Conservation (phyloP, 495 filamentous ascomycete genomes). For the Letharia lupina region DNA sequence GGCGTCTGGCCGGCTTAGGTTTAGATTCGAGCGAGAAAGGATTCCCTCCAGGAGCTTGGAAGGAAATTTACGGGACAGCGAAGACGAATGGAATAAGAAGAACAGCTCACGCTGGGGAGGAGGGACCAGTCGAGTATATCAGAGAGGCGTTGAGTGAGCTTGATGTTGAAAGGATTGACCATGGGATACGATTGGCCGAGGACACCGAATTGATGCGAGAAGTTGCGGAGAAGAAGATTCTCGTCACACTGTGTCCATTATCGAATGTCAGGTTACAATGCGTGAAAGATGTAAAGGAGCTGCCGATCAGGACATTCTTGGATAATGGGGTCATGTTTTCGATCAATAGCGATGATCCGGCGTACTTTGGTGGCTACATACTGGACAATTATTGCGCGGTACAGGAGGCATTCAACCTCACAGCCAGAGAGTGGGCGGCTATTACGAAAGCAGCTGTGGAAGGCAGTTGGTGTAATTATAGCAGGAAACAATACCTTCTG, state of each 20-base stretch:
- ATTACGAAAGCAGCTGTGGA: constrained; percentile 55
- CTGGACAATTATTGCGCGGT: constrained; percentile 69
- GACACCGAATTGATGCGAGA: constrained; percentile 50
- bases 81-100: constrained; percentile 41
- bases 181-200: constrained; percentile 59
- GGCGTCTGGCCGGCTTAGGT: constrained; percentile 53
- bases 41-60: constrained; percentile 56
- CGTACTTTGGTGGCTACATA: constrained; percentile 74
- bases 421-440: constrained; percentile 51
- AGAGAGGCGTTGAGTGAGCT: constrained; percentile 51
- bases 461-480: constrained; percentile 49
- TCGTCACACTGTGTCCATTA: constrained; percentile 65
- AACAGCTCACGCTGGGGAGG: constrained; percentile 69
- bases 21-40: constrained; percentile 58
- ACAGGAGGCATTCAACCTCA: constrained; percentile 59
- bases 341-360: constrained; percentile 71
- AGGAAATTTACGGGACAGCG: constrained; percentile 49
- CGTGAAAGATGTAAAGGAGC: constrained; percentile 45
- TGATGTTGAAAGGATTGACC: constrained; percentile 56
- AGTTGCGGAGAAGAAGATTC: constrained; percentile 44
- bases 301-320: constrained; percentile 58
- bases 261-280: constrained; percentile 62
- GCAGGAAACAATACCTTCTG: constrained; percentile 36
- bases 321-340: constrained; percentile 58
- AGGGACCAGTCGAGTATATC: constrained; percentile 62